Evolutionary conservation across 257 asterid species (phyloP).

Genomic region (Lycium barbarum): DNA sequence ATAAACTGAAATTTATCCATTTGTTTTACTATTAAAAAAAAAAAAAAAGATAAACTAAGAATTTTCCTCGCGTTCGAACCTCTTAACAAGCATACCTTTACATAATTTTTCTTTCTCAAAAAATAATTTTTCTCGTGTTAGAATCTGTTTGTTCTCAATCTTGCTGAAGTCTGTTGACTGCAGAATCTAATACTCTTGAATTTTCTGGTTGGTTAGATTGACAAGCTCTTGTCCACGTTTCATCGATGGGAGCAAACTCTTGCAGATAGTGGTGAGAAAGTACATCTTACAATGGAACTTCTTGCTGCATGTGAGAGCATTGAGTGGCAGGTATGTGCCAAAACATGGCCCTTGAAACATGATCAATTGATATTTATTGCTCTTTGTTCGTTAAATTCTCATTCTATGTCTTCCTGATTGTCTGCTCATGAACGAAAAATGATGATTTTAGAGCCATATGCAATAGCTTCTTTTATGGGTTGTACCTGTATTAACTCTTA

Average conservation of each 20-base stretch:
- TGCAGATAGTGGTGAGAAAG: constrained; percentile 65
- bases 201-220: constrained; percentile 64
- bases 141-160: neutral
- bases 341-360: neutral
- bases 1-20: neutral
- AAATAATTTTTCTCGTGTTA: neutral
- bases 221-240: constrained; percentile 76
- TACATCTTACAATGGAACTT: constrained; percentile 72
- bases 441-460: neutral
- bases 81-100: neutral
- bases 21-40: neutral
- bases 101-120: neutral
- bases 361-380: neutral
- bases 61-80: neutral
- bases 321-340: constrained; percentile 87
- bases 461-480: constrained; percentile 4
- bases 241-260: constrained; percentile 84
- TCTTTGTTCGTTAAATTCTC: neutral
- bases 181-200: constrained; percentile 21
- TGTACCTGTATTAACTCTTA: neutral
- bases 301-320: constrained; percentile 84
- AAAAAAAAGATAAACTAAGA: neutral
- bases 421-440: constrained; percentile 13
- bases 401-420: neutral
- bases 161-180: neutral